Conservation (phyloP, 192 early-diverging fungal species). For the Backusella psychrophila region DNA sequence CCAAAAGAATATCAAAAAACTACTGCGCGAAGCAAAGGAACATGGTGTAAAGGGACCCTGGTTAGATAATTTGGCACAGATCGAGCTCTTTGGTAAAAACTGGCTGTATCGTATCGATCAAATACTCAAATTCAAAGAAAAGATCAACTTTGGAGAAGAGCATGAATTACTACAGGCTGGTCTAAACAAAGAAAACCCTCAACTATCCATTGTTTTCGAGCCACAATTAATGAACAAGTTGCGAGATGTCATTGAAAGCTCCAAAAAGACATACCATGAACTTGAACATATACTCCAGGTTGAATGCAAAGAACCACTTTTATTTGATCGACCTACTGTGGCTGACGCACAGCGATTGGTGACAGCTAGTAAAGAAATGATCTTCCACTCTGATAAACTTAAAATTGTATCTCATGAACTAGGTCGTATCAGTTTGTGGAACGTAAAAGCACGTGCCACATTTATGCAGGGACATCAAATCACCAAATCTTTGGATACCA, state of each 20-base stretch:
- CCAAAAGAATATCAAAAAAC: constrained; percentile 1
- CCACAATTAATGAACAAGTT: constrained; percentile 39
- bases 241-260: constrained; percentile 44
- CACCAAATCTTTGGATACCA: neutral
- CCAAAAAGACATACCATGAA: neutral
- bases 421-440: neutral
- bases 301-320: neutral
- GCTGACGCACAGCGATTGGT: constrained; percentile 7
- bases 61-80: neutral
- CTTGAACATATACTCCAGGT: neutral
- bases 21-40: neutral
- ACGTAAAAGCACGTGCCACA: neutral
- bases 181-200: neutral
- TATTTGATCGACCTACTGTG: constrained; percentile 8
- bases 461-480: constrained; percentile 9
- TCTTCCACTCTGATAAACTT: neutral
- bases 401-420: neutral
- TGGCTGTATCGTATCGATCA: neutral
- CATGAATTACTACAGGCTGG: neutral
- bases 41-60: neutral
- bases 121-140: constrained; percentile 5
- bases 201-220: neutral
- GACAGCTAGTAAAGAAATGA: neutral
- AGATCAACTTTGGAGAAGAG: neutral
- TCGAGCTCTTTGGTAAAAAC: neutral